Percentiles rank a stretch among this genome's conserved stretches.
phyloP scores from a whole-genome alignment of 2,329 filamentous ascomycete genomes.

The Fusarium oxysporum region DNA sequence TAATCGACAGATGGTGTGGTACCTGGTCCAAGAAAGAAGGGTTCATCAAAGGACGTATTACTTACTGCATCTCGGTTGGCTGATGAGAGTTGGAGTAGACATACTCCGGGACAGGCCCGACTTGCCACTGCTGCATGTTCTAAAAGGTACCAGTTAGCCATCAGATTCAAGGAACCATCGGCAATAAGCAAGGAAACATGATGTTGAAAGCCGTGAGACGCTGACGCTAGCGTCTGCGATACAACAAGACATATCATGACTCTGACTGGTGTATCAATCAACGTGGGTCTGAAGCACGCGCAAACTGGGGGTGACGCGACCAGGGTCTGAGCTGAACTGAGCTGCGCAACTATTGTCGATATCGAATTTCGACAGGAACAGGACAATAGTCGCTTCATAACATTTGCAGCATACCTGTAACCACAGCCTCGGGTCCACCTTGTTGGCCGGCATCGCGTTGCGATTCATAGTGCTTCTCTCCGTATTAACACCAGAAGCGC shows the following conservation, averaged over 20 bases:
- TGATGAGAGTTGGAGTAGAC: constrained; percentile 67
- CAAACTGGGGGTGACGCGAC: constrained; percentile 44
- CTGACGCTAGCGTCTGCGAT: constrained; percentile 19
- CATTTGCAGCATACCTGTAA: not conserved
- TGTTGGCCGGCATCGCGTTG: not conserved
- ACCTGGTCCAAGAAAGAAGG: constrained; percentile 46
- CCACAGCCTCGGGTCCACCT: not conserved
- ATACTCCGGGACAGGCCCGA: constrained; percentile 70
- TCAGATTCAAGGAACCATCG: not conserved
- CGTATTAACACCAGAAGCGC: constrained; percentile 22
- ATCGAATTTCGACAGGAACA: constrained; percentile 14
- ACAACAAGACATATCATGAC: constrained; percentile 28
- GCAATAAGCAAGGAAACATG: constrained; percentile 22
- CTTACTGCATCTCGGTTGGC: constrained; percentile 70
- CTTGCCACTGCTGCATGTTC: constrained; percentile 72
- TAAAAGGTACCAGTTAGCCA: constrained; percentile 48
- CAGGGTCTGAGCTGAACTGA: constrained; percentile 38
- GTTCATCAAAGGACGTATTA: constrained; percentile 59
- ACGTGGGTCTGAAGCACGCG: constrained; percentile 44
- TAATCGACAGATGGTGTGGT: constrained; percentile 30
- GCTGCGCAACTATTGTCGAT: constrained; percentile 18
- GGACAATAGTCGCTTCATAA: constrained; percentile 1
- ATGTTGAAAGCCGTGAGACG: constrained; percentile 20
- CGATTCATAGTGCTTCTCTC: not conserved
- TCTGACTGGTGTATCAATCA: constrained; percentile 37